Conservation (phyloP, 73 alveolate genomes). For the Paramecium octaurelia region DNA sequence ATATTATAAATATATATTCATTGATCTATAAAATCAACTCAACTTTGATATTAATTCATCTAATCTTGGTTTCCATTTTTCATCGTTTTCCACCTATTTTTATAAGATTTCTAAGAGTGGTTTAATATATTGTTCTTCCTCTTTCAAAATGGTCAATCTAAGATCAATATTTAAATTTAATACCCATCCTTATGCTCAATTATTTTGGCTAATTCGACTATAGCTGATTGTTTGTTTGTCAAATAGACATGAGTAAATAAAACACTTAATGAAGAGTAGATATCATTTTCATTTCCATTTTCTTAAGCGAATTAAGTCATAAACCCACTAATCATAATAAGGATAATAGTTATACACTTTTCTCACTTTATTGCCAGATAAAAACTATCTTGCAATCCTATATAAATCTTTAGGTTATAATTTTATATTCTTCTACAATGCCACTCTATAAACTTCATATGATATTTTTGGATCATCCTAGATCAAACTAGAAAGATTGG, state of each 20-base stretch:
- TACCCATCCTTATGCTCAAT: neutral
- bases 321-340: neutral
- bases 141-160: neutral
- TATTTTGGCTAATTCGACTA: neutral
- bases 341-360: neutral
- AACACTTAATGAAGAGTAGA: neutral
- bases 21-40: conserved; percentile 3
- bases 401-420: neutral
- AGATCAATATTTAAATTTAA: neutral
- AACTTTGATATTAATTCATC: neutral
- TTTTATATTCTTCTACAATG: neutral
- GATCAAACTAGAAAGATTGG: neutral
- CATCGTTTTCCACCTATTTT: neutral
- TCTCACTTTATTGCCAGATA: neutral
- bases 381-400: conserved; percentile 4
- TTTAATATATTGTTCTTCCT: neutral
- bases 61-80: neutral
- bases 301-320: conserved; percentile 5
- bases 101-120: neutral
- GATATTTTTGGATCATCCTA: conserved; percentile 8
- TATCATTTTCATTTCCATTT: neutral
- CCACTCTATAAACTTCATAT: neutral
- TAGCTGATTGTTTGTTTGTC: neutral
- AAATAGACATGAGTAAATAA: neutral
- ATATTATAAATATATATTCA: neutral